Evolutionary conservation across 176 grass and related monocot genomes (phyloP), one percentile per base, ranked within the genome.

Genomic region (Phoenix dactylifera): DNA sequence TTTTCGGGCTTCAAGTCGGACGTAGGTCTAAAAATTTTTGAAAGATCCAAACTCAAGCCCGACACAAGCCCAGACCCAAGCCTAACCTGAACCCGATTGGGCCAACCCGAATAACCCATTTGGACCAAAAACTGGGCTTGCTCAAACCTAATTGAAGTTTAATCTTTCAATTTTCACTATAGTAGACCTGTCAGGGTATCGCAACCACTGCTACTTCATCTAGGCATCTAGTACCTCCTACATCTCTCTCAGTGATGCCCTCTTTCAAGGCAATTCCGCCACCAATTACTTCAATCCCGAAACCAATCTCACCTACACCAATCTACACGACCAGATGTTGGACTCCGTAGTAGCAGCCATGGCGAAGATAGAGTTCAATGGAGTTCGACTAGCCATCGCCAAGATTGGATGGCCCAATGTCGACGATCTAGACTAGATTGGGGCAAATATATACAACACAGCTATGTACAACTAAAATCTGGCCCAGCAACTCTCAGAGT

Each of bases 391-490:
- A 26, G 93, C 78, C 19, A 15, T 97, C 24, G 87, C 87, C 0
- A 84, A 97, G 84, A 97, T 84, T 3, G 87, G 93, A 0, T 97
- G 90, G 86, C 90, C 90, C 24, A 95, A 95, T 62, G 90, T 29
- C 55, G 50, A 82, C 24, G 86, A 95, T 80, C 54, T 83, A 25
- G 77, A 86, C 52, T 78, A 95, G 77, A 78, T 89, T 10, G 90
- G 90, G 23, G 74, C 66, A 52, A 95, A 71, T 49, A 67, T 62
- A 3, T 72, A 64, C 29, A 95, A 95, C 79, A 82, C 86, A 7
- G 90, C 79, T 7, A 32, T 57, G 16, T 95, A 89, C 79, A 95
- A 95, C 74, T 49, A 79, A 65, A 95, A 95, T 72, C 75, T 95
- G 23, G 86, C 79, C 7, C 4, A 7, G 15, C 57, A 79, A 63